A percentile compares a stretch with the other conserved stretches of the same genome.
phyloP scores from a whole-genome alignment of 2,329 filamentous ascomycete species.

The Tolypocladium ovalisporum region DNA sequence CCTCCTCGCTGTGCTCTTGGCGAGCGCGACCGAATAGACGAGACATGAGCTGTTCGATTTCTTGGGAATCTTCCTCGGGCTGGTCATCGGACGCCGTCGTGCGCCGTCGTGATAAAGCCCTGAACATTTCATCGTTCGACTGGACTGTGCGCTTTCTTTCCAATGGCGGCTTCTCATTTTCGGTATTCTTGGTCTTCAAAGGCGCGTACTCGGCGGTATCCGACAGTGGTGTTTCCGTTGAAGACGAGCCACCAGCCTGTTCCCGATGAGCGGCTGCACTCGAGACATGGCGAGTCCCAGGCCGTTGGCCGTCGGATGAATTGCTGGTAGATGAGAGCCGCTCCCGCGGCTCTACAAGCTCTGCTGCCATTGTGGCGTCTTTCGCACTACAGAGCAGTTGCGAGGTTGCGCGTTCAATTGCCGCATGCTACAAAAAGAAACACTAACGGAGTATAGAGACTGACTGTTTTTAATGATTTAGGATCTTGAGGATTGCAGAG shows the following conservation, averaged over 20 bases:
- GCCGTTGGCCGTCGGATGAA: neutral
- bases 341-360: neutral
- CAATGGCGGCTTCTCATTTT: conserved; percentile 1
- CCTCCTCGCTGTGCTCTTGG: conserved; percentile 55
- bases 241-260: neutral
- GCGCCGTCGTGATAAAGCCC: conserved; percentile 35
- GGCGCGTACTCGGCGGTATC: neutral
- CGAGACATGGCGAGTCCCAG: neutral
- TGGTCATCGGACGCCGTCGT: conserved; percentile 25
- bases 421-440: neutral
- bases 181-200: neutral
- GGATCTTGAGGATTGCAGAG: neutral
- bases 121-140: conserved; percentile 42
- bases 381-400: neutral
- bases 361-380: neutral
- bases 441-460: neutral
- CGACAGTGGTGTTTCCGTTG: neutral
- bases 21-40: conserved; percentile 59
- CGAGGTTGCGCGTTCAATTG: neutral
- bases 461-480: too few relatives aligned
- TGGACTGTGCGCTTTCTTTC: conserved; percentile 14
- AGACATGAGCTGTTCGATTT: conserved; percentile 53
- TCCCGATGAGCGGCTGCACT: neutral
- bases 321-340: neutral
- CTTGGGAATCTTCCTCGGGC: conserved; percentile 30